Evolutionary conservation across 768 basidiomycete species (phyloP), one percentile per base, ranked within the genome.

Genomic region (Russula compacta): DNA sequence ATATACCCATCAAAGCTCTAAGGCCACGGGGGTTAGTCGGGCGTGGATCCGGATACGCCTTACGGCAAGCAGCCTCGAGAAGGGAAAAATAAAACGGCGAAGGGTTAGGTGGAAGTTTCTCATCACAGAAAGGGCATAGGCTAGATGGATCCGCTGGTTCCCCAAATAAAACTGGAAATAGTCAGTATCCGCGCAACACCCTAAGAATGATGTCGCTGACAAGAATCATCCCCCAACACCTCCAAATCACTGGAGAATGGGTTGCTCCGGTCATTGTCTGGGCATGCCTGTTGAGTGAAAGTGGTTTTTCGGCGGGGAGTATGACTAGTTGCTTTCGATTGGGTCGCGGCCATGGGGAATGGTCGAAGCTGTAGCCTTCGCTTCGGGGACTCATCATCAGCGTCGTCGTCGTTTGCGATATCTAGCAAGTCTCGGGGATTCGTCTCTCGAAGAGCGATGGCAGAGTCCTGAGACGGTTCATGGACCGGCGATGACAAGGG

Each of bases 121-220:
- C 79, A 66, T 93, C 91, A 64, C 91, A 93, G 70, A 86, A 93
- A 0, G 91, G 89, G 68, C 91, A 93, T 2, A 92, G 73, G 1
- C 77, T 84, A 6, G 75, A 77, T 11, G 89, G 89, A 65, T 92
- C 89, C 6, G 77, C 73, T 19, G 70, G 65, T 3, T 79, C 74
- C 39, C 78, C 76, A 32, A 82, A 70, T 10, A 81, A 79, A 47
- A 85, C 84, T 87, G 61, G 12, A 29, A 29, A 48, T 39, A 33
- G 46, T 56, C 42, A 58, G 43, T n/a, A 46, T 40, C 11, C 19
- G 21, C 15, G n/a, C 10, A 38, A 48, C 21, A 21, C 39, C 40
- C 35, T 42, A 24, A 48, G 11, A 47, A 14, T 11, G 49, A 44
- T 15, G 51, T 44, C 12, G 51, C 65, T 66, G 48, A 66, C 65